Percentiles rank a stretch among this genome's conserved stretches.
These are phyloP conservation scores for Chaetomiaceae sp. DNA, from an alignment of 2,329 filamentous ascomycete genomes.

Conservation along the genomic window DNA sequence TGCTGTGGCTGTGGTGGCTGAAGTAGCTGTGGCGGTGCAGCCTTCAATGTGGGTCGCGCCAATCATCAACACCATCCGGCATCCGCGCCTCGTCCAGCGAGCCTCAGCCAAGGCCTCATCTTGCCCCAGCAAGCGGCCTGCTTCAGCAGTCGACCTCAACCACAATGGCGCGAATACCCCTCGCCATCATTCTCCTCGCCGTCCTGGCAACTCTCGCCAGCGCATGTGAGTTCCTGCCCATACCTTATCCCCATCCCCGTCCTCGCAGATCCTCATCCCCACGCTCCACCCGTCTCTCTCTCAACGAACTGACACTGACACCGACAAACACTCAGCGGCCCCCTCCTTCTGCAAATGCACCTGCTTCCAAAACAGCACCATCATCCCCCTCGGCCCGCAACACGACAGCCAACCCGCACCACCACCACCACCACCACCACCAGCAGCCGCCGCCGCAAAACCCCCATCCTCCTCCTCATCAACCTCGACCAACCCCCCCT, in stretches of 20 bases:
- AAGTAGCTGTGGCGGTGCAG: neutral
- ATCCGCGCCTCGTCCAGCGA: no score
- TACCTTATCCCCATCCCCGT: neutral
- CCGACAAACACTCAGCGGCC: conserved; percentile 42
- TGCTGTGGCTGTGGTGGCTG: neutral
- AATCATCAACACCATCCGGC: neutral
- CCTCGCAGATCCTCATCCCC: neutral
- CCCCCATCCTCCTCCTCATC: conserved; percentile 20
- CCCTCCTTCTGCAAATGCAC: conserved; percentile 67
- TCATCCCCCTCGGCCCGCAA: conserved; percentile 56
- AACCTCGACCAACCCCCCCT: conserved; percentile 11
- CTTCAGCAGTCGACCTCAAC: neutral
- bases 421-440: conserved; percentile 26
- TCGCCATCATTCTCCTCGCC: conserved; percentile 16
- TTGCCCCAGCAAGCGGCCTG: neutral
- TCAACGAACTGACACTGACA: neutral
- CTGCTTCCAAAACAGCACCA: conserved; percentile 65
- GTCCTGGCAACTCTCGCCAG: conserved; percentile 18
- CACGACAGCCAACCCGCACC: conserved; percentile 27
- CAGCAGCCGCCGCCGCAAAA: no score
- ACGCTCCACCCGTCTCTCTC: conserved; percentile 21
- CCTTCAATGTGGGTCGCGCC: neutral
- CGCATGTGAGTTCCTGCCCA: conserved; percentile 20
- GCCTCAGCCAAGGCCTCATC: neutral
- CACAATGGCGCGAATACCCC: conserved; percentile 24